These are phyloP conservation scores for Nemania sp. DNA, from an alignment of 2,329 filamentous ascomycete genomes.

Conservation along the genomic window DNA sequence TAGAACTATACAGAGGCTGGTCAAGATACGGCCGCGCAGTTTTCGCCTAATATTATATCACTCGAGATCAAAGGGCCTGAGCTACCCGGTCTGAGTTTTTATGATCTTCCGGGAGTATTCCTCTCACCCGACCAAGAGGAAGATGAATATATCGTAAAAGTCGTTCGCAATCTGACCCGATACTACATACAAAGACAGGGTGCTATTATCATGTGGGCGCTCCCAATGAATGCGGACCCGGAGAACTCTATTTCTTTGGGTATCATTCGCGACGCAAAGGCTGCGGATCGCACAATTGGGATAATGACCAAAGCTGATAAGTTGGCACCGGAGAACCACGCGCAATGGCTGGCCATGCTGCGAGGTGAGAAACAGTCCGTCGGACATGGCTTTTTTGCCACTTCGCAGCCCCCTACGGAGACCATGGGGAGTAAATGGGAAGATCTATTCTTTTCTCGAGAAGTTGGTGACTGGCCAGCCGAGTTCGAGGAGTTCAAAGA, in stretches of 20 bases:
- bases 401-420: constrained; percentile 65
- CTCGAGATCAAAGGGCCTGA: constrained; percentile 73
- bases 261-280: constrained; percentile 61
- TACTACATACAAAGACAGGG: constrained; percentile 70
- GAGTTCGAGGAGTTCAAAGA: constrained; percentile 52
- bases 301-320: constrained; percentile 87
- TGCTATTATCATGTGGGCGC: constrained; percentile 75
- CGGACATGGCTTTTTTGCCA: constrained; percentile 77
- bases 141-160: constrained; percentile 69
- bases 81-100: constrained; percentile 77
- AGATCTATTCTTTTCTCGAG: constrained; percentile 53
- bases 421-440: constrained; percentile 58
- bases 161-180: constrained; percentile 71
- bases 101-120: constrained; percentile 83
- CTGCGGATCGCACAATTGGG: constrained; percentile 65
- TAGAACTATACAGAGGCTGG: constrained; percentile 40
- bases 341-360: constrained; percentile 67
- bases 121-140: constrained; percentile 65
- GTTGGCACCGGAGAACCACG: constrained; percentile 53
- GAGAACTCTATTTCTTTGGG: constrained; percentile 73
- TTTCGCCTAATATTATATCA: constrained; percentile 71
- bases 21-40: constrained; percentile 18
- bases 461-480: constrained; percentile 49
- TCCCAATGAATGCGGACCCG: constrained; percentile 77
- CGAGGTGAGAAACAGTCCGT: constrained; percentile 63